Evolutionary conservation across 2,329 filamentous ascomycete genomes (phyloP), one percentile per base, ranked within the genome.

Genomic region (Penicillium verrucosum): DNA sequence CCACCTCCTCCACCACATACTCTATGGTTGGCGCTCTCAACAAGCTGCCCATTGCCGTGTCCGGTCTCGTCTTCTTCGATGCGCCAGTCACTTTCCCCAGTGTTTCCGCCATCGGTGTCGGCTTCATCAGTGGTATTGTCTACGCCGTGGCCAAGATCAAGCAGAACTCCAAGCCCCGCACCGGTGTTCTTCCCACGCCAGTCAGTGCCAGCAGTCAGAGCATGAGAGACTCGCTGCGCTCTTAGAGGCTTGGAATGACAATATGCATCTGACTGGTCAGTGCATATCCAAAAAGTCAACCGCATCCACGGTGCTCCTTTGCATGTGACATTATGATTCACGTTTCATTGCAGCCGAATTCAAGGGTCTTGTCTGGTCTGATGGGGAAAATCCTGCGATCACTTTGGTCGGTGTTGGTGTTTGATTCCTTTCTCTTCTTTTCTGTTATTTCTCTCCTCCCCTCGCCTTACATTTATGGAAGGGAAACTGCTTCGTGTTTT

Each of bases 21-120:
- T 96, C 90, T 30, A 97, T 99, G 93, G 94, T 97, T 55, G 94
- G 94, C 60, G 91, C 93, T 18, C 82, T 99, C 69, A 99, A 99
- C 84, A 99, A 99, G 82, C 87, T 99, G 32, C 94, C 94, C 41
- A 92, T 99, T 66, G 94, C 94, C 54, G 75, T 99, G 64, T 93
- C 89, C 62, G 94, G 94, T 29, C 84, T 99, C 40, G 77, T 99
- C 68, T 99, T 99, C 83, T 99, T 99, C 77, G 85, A 94, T 60
- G 92, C 92, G 0, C 92, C 94, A 0, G 89, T 96, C 66, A 97
- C 94, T 0, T 84, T 97, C 60, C 92, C 91, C 66, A 94, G 90
- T 70, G 90, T 96, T 11, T 90, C 90, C 23, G 94, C 94, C 66
- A 97, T 99, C 69, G 81, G 87, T 59, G 83, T 99, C 57, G 94